Conservation (phyloP, 192 early-diverging fungal genomes). For the Dispira parvispora region DNA sequence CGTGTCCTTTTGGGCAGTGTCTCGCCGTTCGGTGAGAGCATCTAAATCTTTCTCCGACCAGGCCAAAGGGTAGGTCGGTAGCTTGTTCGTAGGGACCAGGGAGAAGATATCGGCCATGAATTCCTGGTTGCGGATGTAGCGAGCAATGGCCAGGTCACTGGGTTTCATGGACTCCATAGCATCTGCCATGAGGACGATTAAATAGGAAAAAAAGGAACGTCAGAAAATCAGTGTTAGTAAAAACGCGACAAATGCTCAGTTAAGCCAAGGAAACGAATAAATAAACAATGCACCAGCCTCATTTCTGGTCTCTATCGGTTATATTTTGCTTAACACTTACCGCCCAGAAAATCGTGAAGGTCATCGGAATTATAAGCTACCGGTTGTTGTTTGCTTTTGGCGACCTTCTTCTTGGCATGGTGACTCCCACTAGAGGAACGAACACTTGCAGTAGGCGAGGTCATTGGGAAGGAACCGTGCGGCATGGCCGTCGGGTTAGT, state of each 20-base stretch:
- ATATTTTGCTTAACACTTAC: background rate
- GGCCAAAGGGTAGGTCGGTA: background rate
- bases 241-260: background rate
- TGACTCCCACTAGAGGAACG: background rate
- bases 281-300: background rate
- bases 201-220: background rate
- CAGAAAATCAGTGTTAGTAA: too few relatives aligned
- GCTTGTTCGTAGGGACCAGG: constrained; percentile 13
- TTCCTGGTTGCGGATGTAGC: constrained; percentile 45
- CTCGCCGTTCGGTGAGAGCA: too few relatives aligned
- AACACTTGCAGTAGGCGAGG: background rate
- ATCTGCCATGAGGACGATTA: constrained; percentile 17
- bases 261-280: background rate
- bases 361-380: background rate
- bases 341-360: background rate
- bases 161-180: constrained; percentile 38
- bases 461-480: background rate
- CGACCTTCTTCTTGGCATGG: background rate
- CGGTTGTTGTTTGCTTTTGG: background rate
- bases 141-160: constrained; percentile 39
- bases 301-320: background rate
- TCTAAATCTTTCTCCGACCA: too few relatives aligned
- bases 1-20: too few relatives aligned
- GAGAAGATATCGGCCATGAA: constrained; percentile 49
- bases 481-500: background rate